Evolutionary conservation across 495 filamentous ascomycete genomes (phyloP), one percentile per base, ranked within the genome.

Genomic region (Xylaria venustula): DNA sequence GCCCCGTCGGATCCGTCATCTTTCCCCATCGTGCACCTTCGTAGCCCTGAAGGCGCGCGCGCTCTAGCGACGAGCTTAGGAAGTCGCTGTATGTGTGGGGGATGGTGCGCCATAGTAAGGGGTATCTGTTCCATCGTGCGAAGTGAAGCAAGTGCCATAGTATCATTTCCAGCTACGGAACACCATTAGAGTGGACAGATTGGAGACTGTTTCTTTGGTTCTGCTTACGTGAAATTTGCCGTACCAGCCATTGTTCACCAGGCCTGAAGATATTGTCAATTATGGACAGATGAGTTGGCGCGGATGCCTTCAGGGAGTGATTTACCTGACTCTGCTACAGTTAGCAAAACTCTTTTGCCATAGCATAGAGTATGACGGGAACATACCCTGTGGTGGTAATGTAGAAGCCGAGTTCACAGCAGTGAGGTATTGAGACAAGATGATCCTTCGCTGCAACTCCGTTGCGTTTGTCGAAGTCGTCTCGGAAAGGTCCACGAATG

Each of bases 1-100:
- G 70, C 47, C 83, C 83, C 3, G 77, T 77, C 0, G 83, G 78
- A 64, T 85, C 83, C 7, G 76, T 83, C 82, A 85, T 85, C 67
- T 86, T 86, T 7, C 83, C 81, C 77, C 81, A 80, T 53, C 81
- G 75, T 8, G 82, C 79, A 3, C 83, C 83, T 1, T 62, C 58
- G 62, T 85, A 86, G 12, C 83, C 81, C 59, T 83, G 81, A 0
- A 60, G 46, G 7, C 54, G 36, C 0, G 83, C 83, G 37, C 83
- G 75, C 7, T 75, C 71, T 9, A 75, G 58, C 2, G 77, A 78
- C 0, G 77, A 77, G 6, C 70, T 67, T 0, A 86, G 71, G 60
- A 82, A 82, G 9, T 74, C 73, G 9, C 67, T 49, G 71, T 85
- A 86, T 7, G 75, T 73, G 42, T 69, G 67, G 2, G 80, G 79